Base-by-base conservation (phyloP, 1,284 basidiomycete species). In the Heterobasidion irregulare region DNA sequence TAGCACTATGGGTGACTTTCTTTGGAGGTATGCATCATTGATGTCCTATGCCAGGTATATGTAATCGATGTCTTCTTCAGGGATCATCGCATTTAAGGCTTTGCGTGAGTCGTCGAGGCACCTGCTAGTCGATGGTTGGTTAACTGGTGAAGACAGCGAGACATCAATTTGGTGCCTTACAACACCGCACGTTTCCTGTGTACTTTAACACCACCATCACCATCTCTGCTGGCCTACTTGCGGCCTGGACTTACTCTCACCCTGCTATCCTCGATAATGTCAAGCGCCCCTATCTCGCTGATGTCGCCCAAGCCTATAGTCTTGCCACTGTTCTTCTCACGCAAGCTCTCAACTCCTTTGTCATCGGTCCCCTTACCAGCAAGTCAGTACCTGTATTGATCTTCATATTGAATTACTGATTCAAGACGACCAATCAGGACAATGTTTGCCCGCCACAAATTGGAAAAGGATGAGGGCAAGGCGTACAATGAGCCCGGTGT, bases 401-500 rank as follows among this genome's bases (percentile, higher is more conserved):
- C 54, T 38, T 18, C n/a, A 47, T 18, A 7, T 34, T 60, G 15
- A 53, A 53, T 36, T 35, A 48, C 16, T 46, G 38, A 26, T 57
- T 32, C 10, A n/a, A 10, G n/a, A 41, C 38, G 8, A 12, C 38
- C n/a, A 41, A 5, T 49, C 58, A 89, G 84, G 66, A 80, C 80
- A 15, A 86, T 88, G 83, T 82, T 86, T 66, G 69, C 84, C 66
- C 77, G 89, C 55, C 83, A 89, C 60, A 82, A 75, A 61, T 72
- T 85, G 51, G 89, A 92, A 73, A 85, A 87, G 65, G 74, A 79
- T 45, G 88, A 92, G 68, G 83, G 83, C 45, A 89, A 87, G 68
- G 65, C 70, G 26, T 82, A 84, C 66, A 81, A 78, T 62, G 83
- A 85, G 50, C 65, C 77, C 16, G 78, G 74, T 46, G 89, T 90